These are phyloP conservation scores for Stagonosporopsis vannaccii DNA, from an alignment of 2,329 filamentous ascomycete species.

Conservation along the genomic window DNA sequence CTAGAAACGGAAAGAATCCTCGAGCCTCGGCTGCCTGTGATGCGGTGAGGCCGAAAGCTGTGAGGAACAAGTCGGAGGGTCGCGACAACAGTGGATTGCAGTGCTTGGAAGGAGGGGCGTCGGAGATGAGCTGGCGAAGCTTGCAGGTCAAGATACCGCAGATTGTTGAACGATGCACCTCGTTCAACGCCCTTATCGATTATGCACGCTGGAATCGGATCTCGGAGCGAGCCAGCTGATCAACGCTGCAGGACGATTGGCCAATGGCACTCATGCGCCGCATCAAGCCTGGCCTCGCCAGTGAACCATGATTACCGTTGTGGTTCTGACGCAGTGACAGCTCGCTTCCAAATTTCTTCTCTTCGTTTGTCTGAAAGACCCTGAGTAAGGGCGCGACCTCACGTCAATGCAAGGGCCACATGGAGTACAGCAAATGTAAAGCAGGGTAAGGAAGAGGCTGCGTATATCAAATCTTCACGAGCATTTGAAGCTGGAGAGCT, in stretches of 20 bases:
- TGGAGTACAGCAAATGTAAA: neutral
- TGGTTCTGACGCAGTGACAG: slow-evolving; percentile 9
- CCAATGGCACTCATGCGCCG: slow-evolving; percentile 26
- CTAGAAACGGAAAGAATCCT: slow-evolving; percentile 26
- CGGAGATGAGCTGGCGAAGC: slow-evolving; percentile 9
- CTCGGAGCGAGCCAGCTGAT: slow-evolving; percentile 28
- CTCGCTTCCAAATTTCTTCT: slow-evolving; percentile 8
- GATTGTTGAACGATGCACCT: slow-evolving; percentile 18
- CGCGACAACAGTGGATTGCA: slow-evolving; percentile 16
- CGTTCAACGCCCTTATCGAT: slow-evolving; percentile 18
- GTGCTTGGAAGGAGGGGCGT: slow-evolving; percentile 9
- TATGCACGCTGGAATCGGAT: slow-evolving; percentile 17
- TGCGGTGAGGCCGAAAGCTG: slow-evolving; percentile 36
- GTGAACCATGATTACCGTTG: slow-evolving; percentile 2
- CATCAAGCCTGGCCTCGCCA: slow-evolving; percentile 10
- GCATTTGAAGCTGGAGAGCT: neutral
- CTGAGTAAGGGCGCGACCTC: no score
- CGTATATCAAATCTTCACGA: slow-evolving; percentile 1
- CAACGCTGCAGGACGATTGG: slow-evolving; percentile 31
- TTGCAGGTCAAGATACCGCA: slow-evolving; percentile 10
- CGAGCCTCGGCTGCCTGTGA: slow-evolving; percentile 48
- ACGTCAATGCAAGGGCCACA: neutral
- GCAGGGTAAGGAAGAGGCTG: neutral
- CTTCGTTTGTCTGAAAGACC: neutral
- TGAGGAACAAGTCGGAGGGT: slow-evolving; percentile 23